Conservation (phyloP, 2,329 filamentous ascomycete genomes). For the Fragosphaeria purpurea region DNA sequence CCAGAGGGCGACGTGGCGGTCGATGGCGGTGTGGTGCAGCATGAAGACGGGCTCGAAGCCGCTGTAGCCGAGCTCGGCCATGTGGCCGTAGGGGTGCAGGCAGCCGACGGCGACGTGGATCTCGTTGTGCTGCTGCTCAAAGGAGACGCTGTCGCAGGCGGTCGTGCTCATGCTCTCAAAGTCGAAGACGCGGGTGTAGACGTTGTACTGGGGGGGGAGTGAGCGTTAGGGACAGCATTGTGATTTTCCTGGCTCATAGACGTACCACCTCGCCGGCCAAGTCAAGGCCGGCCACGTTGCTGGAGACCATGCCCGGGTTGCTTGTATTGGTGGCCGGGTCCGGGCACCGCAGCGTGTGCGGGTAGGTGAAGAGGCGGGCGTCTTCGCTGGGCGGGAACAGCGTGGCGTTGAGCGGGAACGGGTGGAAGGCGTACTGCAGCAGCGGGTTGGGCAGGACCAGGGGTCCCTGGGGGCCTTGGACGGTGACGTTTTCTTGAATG, state of each 20-base stretch:
- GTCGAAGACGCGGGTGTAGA: constrained; percentile 23
- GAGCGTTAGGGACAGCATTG: too few relatives aligned
- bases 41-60: constrained; percentile 34
- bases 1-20: constrained; percentile 42
- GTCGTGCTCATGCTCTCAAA: constrained; percentile 29
- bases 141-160: constrained; percentile 23
- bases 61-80: constrained; percentile 24
- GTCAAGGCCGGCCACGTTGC: constrained; percentile 19
- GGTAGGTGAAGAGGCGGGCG: constrained; percentile 16
- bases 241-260: neutral
- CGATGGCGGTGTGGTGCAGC: constrained; percentile 43
- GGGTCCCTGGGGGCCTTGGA: constrained; percentile 7
- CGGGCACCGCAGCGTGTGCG: constrained; percentile 27
- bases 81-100: constrained; percentile 15
- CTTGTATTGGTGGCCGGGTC: constrained; percentile 20
- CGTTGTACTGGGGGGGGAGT: constrained; percentile 22
- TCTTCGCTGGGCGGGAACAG: constrained; percentile 17
- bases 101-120: constrained; percentile 27
- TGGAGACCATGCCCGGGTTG: constrained; percentile 30
- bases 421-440: constrained; percentile 35
- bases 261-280: constrained; percentile 33
- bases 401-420: constrained; percentile 23
- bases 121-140: constrained; percentile 28
- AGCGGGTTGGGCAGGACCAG: constrained; percentile 35
- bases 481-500: constrained; percentile 2